Percentiles rank a stretch among this genome's conserved stretches.
Evolutionary conservation across 1,284 basidiomycete species (phyloP).

Genomic region (Fomitopsis schrenkii): DNA sequence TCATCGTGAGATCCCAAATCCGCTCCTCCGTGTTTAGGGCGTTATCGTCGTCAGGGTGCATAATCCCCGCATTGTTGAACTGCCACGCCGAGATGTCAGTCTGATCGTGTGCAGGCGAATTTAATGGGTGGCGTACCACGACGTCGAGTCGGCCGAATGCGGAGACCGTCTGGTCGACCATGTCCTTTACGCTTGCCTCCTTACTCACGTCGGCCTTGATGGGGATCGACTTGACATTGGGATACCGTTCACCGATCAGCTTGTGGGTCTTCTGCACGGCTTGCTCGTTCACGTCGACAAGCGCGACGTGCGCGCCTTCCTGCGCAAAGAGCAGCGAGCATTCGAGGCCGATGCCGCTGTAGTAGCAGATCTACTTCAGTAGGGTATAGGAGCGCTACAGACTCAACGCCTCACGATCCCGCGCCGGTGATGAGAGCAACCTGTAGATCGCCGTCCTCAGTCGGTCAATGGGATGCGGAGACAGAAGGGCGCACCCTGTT

Average conservation of each 20-base stretch:
- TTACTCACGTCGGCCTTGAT: slow-evolving; percentile 85
- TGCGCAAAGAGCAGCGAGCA: slow-evolving; percentile 88
- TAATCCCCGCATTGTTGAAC: slow-evolving; percentile 95
- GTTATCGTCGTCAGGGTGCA: slow-evolving; percentile 93
- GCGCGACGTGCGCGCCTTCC: slow-evolving; percentile 85
- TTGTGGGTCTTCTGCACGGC: slow-evolving; percentile 71
- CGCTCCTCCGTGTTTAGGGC: slow-evolving; percentile 94
- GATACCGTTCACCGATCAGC: slow-evolving; percentile 63
- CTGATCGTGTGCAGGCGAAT: background rate
- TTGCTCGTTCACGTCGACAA: slow-evolving; percentile 83
- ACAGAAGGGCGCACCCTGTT: slow-evolving; percentile 50
- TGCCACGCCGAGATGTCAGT: slow-evolving; percentile 22
- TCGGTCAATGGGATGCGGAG: slow-evolving; percentile 8
- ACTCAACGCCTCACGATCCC: slow-evolving; percentile 53
- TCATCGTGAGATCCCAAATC: slow-evolving; percentile 94
- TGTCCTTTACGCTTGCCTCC: slow-evolving; percentile 80
- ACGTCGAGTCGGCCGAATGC: slow-evolving; percentile 90
- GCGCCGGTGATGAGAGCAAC: slow-evolving; percentile 81
- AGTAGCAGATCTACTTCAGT: background rate
- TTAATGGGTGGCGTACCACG: slow-evolving; percentile 55
- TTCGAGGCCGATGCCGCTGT: slow-evolving; percentile 91
- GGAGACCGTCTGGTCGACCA: slow-evolving; percentile 77
- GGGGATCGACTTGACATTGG: slow-evolving; percentile 69
- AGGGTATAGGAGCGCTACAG: background rate
- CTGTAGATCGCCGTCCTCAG: slow-evolving; percentile 30